Evolutionary conservation across 768 basidiomycete species (phyloP).

Genomic region (Kwoniella bestiolae): DNA sequence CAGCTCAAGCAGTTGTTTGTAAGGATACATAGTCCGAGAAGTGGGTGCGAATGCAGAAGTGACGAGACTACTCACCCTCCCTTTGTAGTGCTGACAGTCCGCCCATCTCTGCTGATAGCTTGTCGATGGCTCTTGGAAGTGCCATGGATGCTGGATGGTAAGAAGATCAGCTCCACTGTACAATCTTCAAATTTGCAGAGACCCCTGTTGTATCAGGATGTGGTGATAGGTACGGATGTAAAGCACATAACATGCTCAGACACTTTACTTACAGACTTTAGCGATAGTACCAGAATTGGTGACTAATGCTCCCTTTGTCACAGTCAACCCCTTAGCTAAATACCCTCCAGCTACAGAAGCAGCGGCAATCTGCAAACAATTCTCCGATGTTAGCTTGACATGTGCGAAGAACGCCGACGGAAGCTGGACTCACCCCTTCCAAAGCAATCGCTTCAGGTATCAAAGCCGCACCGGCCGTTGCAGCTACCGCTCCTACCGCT

Average conservation of each 20-base stretch:
- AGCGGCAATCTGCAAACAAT: constrained; percentile 28
- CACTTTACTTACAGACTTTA: constrained; percentile 49
- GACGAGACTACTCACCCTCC: constrained; percentile 51
- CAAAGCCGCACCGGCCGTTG: constrained; percentile 51
- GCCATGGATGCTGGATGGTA: constrained; percentile 39
- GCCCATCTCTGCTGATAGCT: constrained; percentile 45
- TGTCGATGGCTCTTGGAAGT: constrained; percentile 49
- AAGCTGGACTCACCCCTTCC: constrained; percentile 35
- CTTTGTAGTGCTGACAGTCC: constrained; percentile 48
- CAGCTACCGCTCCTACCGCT: constrained; percentile 49
- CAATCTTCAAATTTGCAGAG: too few relatives aligned
- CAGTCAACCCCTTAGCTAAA: constrained; percentile 42
- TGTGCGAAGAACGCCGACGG: too few relatives aligned
- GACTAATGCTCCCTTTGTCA: constrained; percentile 43
- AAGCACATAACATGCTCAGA: too few relatives aligned
- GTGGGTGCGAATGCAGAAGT: too few relatives aligned
- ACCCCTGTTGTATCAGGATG: too few relatives aligned
- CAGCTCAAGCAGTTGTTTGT: too few relatives aligned
- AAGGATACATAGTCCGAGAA: too few relatives aligned
- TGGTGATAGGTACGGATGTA: too few relatives aligned
- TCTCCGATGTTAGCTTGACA: background rate
- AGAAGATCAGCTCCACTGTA: background rate
- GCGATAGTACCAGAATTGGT: constrained; percentile 45
- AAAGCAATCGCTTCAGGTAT: constrained; percentile 44
- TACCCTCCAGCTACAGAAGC: constrained; percentile 40